A percentile compares a stretch with the other conserved stretches of the same genome.
Conservation (phyloP, 495 filamentous ascomycete species). For the Aspergillus campestris region DNA sequence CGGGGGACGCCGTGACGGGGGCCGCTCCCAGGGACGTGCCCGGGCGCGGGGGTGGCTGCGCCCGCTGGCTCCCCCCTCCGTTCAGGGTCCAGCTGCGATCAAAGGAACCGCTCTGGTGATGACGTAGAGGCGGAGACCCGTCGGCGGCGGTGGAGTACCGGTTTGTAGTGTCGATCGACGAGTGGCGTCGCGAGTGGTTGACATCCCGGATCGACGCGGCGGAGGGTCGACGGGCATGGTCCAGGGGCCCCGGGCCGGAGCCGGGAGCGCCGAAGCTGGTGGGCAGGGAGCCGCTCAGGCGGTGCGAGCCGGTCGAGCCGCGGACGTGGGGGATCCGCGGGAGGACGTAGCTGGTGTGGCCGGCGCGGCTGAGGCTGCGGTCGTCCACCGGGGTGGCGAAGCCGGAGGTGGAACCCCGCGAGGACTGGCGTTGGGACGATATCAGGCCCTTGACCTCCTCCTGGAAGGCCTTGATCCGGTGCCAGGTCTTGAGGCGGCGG, state of each 20-base stretch:
- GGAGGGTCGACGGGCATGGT: conserved; percentile 56
- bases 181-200: conserved; percentile 80
- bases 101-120: conserved; percentile 80
- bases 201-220: conserved; percentile 79
- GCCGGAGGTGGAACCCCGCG: conserved; percentile 23
- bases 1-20: conserved; percentile 13
- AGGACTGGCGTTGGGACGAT: conserved; percentile 10
- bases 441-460: conserved; percentile 58
- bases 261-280: conserved; percentile 27
- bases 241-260: conserved; percentile 31
- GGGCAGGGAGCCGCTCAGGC: conserved; percentile 19
- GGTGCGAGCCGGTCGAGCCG: conserved; percentile 20
- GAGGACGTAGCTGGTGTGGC: conserved; percentile 40
- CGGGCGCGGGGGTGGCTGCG: conserved; percentile 22
- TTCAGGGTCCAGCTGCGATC: conserved; percentile 82
- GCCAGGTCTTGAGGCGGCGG: conserved; percentile 84
- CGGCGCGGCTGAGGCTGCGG: conserved; percentile 27
- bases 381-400: conserved; percentile 31
- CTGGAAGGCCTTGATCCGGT: conserved; percentile 82
- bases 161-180: conserved; percentile 61
- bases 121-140: conserved; percentile 24
- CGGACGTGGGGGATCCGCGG: conserved; percentile 52
- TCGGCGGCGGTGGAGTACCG: conserved; percentile 28
- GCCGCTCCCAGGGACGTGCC: conserved; percentile 28
- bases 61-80: conserved; percentile 12